A percentile compares a stretch with the other conserved stretches of the same genome.
Conservation (phyloP, 139 green algal genomes). For the Auxenochlorella pyrenoidosa region DNA sequence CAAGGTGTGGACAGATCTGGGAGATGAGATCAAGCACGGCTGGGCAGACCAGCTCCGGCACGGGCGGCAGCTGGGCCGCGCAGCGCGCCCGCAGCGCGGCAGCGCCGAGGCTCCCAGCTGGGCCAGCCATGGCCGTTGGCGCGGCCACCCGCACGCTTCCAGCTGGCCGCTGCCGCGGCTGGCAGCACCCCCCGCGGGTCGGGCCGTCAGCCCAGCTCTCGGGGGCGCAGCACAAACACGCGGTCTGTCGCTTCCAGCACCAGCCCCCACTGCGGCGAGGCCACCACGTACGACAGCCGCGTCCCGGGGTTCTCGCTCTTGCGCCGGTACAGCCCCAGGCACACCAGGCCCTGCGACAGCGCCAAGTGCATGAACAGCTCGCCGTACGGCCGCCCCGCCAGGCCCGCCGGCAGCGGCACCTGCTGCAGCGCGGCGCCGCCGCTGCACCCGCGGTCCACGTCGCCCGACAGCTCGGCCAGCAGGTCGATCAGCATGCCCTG, state of each 20-base stretch:
- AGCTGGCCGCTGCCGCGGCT: no score
- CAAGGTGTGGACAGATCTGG: no score
- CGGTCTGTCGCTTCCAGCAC: constrained; percentile 59
- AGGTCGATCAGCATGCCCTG: constrained; percentile 70
- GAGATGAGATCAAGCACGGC: no score
- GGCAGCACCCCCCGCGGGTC: no score
- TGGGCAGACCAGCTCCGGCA: no score
- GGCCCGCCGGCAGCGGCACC: constrained; percentile 36
- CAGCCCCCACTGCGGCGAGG: constrained; percentile 59
- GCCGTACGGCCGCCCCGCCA: constrained; percentile 66
- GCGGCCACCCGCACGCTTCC: no score
- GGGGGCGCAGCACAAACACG: constrained; percentile 73
- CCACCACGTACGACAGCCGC: constrained; percentile 71
- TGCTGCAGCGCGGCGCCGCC: constrained; percentile 70
- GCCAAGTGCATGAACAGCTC: constrained; percentile 66
- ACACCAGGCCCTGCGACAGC: constrained; percentile 48
- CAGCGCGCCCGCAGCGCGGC: background rate
- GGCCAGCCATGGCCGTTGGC: background rate
- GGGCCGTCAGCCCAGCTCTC: background rate
- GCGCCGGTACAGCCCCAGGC: constrained; percentile 71
- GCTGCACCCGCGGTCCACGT: constrained; percentile 52
- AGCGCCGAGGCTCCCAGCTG: background rate
- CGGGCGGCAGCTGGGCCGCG: background rate
- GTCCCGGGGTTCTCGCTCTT: constrained; percentile 78
- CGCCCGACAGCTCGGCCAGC: constrained; percentile 74